Conservation (phyloP, 2,329 filamentous ascomycete species). For the Calonectria pseudoturangicola region DNA sequence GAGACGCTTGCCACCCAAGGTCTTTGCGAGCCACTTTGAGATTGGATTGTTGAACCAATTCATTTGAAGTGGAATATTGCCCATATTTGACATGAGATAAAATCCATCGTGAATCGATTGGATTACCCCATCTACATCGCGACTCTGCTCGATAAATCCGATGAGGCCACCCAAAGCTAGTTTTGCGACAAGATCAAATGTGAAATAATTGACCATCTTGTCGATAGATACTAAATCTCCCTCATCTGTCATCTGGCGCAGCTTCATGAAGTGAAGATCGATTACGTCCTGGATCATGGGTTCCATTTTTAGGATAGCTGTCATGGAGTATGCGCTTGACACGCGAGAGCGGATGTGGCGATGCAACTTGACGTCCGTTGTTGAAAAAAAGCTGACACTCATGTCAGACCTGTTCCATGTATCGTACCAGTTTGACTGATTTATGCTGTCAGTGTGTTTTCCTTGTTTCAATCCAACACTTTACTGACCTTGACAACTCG, state of each 20-base stretch:
- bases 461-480: background rate
- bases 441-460: background rate
- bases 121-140: conserved; percentile 39
- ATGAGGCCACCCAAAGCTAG: conserved; percentile 40
- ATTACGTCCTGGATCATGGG: conserved; percentile 34
- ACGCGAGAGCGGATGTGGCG: conserved; percentile 38
- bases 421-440: conserved; percentile 34
- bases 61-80: conserved; percentile 38
- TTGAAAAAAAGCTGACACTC: conserved; percentile 40
- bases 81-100: conserved; percentile 44
- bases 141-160: conserved; percentile 38
- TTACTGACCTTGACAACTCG: conserved; percentile 26
- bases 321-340: conserved; percentile 40
- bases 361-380: conserved; percentile 34
- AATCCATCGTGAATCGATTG: conserved; percentile 42
- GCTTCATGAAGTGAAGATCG: conserved; percentile 35
- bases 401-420: conserved; percentile 39
- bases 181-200: conserved; percentile 37
- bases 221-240: background rate
- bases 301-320: conserved; percentile 39
- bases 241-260: conserved; percentile 19
- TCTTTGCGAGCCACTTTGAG: conserved; percentile 19
- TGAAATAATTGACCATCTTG: conserved; percentile 39
- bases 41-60: conserved; percentile 40
- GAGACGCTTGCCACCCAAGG: conserved; percentile 26